Base-by-base conservation (phyloP, 2,329 filamentous ascomycete species). In the Scedosporium apiospermum region DNA sequence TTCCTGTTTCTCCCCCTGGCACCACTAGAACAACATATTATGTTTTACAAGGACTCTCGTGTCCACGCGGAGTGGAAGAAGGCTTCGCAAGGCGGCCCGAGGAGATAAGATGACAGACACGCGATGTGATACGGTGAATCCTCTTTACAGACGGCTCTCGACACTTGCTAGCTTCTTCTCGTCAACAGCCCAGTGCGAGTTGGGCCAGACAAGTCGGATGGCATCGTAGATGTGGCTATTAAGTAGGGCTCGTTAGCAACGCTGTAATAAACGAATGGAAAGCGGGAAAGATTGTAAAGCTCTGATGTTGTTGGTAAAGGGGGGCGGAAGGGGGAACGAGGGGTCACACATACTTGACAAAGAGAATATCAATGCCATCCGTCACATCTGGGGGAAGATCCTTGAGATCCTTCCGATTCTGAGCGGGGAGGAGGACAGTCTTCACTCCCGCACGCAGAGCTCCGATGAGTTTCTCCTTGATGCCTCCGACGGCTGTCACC, bases 391-490 rank as follows among this genome's bases (percentile, higher is more conserved):
- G 82, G 0, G 95, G 95, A 62, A 98, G 80, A 75, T 98, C 93
- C 74, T 89, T 90, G 64, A 90, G 88, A 72, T 99, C 95, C 77
- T 98, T 98, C 66, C 88, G 84, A 73, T 99, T 99, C 68, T 90
- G 88, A 38, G 88, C 84, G 3, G 95, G 95, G 6, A 99, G 79
- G 64, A 99, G 74, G 6, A 99, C 93, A 38, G 91, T 93, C 82
- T 96, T 96, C 65, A 99, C 93, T 30, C 95, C 95, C 1, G 95
- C 95, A 62, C 93, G 84, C 71, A 96, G 80, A 7, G 95, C 95
- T 23, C 95, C 95, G 71, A 99, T 98, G 61, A 98, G 82, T 76
- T 99, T 99, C 84, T 99, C 93, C 77, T 98, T 97, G 78, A 99
- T 98, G 18, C 95, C 95, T 61, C 95, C 95, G 42, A 99, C 95